These are phyloP conservation scores for Syzygium oleosum DNA, from an alignment of 345 rosid species.

Conservation along the genomic window DNA sequence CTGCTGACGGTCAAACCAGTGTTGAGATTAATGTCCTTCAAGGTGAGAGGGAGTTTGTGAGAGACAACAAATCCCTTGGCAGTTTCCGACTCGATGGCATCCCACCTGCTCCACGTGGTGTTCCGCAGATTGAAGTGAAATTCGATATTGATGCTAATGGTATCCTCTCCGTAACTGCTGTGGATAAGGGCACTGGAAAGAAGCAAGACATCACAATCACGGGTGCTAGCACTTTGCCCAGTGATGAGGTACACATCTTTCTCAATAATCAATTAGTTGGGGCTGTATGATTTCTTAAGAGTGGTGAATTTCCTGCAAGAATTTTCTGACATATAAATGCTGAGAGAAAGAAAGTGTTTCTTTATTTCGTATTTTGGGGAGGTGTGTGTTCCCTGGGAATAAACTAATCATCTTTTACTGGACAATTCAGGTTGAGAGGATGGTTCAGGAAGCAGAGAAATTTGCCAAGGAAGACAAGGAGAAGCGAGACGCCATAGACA, in stretches of 20 bases:
- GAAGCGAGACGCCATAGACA: slow-evolving; percentile 93
- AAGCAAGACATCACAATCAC: slow-evolving; percentile 52
- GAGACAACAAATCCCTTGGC: slow-evolving; percentile 87
- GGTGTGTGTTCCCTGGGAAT: neutral
- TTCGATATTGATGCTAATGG: slow-evolving; percentile 52
- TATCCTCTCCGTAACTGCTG: slow-evolving; percentile 39
- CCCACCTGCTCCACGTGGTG: slow-evolving; percentile 49
- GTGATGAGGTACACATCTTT: slow-evolving; percentile 54
- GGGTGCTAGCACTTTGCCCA: slow-evolving; percentile 78
- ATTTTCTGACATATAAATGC: neutral
- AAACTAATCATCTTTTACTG: neutral
- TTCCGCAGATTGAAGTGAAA: slow-evolving; percentile 44
- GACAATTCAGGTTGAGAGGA: slow-evolving; percentile 55
- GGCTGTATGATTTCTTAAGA: neutral
- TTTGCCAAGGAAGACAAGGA: slow-evolving; percentile 89
- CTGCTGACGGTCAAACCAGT: slow-evolving; percentile 99
- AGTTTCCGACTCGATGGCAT: slow-evolving; percentile 51
- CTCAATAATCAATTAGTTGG: neutral
- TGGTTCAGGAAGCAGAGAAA: slow-evolving; percentile 89
- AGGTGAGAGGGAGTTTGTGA: slow-evolving; percentile 95
- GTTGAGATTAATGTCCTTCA: slow-evolving; percentile 96
- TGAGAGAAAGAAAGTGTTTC: neutral
- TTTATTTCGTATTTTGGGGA: neutral
- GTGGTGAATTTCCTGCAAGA: neutral
- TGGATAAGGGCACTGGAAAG: slow-evolving; percentile 49